These are phyloP conservation scores for Angophora floribunda DNA, from an alignment of 345 rosid genomes.

Conservation along the genomic window DNA sequence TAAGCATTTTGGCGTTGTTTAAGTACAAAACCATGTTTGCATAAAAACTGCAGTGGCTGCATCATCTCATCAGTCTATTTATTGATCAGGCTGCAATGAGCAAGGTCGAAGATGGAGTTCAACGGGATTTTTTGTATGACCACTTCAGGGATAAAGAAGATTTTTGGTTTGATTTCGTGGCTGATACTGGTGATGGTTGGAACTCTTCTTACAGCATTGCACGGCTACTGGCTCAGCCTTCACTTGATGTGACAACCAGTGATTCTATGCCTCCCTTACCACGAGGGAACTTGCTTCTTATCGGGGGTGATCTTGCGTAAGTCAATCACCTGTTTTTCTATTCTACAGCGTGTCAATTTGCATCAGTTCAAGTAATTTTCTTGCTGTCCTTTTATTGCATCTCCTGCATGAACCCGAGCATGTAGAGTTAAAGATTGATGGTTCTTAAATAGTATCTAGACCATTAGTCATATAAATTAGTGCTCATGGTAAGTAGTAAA, in stretches of 20 bases:
- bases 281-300: constrained; percentile 67
- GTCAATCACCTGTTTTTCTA: constrained; percentile 14
- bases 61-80: no score
- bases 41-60: background rate
- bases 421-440: background rate
- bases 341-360: background rate
- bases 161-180: constrained; percentile 98
- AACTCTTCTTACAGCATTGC: constrained; percentile 86
- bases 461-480: background rate
- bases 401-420: background rate
- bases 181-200: constrained; percentile 99
- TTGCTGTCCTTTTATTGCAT: background rate
- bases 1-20: background rate
- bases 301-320: constrained; percentile 99
- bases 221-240: constrained; percentile 84
- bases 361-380: background rate
- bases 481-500: background rate
- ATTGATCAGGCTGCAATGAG: constrained; percentile 75
- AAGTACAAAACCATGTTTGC: background rate
- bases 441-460: background rate
- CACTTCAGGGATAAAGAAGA: constrained; percentile 59
- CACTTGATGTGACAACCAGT: constrained; percentile 14
- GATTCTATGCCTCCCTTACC: constrained; percentile 38
- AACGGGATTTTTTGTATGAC: constrained; percentile 60
- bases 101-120: constrained; percentile 33